Evolutionary conservation across 2,329 filamentous ascomycete species (phyloP), one percentile per base, ranked within the genome.

Genomic region (Penicillium sumatraense): DNA sequence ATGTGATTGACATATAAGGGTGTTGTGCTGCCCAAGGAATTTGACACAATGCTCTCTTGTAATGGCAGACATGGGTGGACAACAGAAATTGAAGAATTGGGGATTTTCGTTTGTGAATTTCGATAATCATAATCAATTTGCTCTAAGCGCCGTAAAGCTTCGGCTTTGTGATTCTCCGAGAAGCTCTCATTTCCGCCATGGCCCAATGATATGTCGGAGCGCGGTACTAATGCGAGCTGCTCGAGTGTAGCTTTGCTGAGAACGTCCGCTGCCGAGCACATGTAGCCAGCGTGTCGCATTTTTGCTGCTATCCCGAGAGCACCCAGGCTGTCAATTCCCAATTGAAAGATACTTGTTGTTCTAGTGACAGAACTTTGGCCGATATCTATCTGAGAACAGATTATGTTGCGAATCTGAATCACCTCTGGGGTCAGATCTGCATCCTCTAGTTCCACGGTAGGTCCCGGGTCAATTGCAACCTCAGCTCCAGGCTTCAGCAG

Each of bases 1-100:
- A 52, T 52, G 18, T 52, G 49, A 46, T 52, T 52, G 20, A 52
- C 49, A 26, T 52, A 52, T n/a, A 52, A 38, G 10, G 49, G 49
- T 6, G 10, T 36, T 1, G 21, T 5, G 14, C 31, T 52, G 3
- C 49, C 49, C 8, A 52, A 16, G 2, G 49, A 52, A 18, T 33
- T 52, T 10, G 49, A 52, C 11, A 52, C 49, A 36, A 52, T 24
- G 8, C 49, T 52, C 16, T 52, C 49, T n/a, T 52, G 49, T 8
- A 52, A 29, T 38, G 49, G 49, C 21, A 52, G 29, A 16, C 49
- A 52, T 36, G 49, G 41, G 21, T 41, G 21, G 20, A 52, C n/a
- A 2, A 44, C 49, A 36, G 49, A 45, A 24, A 52, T 52, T n/a
- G n/a, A 24, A 7, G 49, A 38, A 13, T 18, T 16, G 3, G 49